Conservation (phyloP, 805 yeast species). For the Saccharomycopsis microspora region DNA sequence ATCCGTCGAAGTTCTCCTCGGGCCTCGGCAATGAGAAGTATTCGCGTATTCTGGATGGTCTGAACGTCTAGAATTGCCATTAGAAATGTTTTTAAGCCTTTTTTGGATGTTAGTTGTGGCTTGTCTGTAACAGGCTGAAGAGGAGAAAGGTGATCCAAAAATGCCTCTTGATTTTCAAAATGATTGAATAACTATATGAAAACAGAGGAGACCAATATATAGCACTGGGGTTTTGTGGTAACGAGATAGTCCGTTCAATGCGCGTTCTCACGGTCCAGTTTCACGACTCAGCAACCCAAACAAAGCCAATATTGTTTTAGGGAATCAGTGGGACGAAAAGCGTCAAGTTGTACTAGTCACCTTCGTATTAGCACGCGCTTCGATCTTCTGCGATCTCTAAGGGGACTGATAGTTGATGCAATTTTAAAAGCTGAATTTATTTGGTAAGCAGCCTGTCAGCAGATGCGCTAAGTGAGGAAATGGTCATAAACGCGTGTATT, state of each 20-base stretch:
- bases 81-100: not conserved
- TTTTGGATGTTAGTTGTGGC: not conserved
- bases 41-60: conserved; percentile 22
- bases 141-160: not conserved
- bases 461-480: too few species aligned
- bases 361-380: not conserved
- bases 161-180: not conserved
- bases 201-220: not conserved
- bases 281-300: too few species aligned
- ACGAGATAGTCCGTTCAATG: not conserved
- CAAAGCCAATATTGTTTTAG: too few species aligned
- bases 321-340: too few species aligned
- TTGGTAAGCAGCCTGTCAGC: too few species aligned
- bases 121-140: not conserved
- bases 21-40: conserved; percentile 43
- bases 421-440: not conserved
- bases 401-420: not conserved
- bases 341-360: not conserved
- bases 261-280: too few species aligned
- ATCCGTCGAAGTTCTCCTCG: conserved; percentile 41
- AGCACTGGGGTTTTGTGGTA: not conserved
- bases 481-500: too few species aligned
- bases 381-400: not conserved
- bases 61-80: not conserved
- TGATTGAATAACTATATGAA: not conserved